A percentile compares a stretch with the other conserved stretches of the same genome.
These are phyloP conservation scores for Pelargonium australe DNA, from an alignment of 441 rosid species.

Conservation along the genomic window DNA sequence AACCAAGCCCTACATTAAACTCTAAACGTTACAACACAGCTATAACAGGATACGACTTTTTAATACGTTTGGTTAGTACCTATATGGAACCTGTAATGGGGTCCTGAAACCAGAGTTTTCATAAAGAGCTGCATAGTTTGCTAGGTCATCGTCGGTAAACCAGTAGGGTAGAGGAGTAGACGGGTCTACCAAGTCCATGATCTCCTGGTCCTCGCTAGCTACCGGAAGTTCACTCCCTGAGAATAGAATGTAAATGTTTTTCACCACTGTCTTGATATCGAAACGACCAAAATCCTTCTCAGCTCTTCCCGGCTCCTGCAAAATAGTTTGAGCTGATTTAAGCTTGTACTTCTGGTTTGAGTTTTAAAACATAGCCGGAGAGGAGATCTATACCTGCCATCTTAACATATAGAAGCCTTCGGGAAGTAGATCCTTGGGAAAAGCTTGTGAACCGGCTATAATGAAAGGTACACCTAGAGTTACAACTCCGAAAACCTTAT, in stretches of 20 bases:
- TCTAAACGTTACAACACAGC: background rate
- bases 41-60: no score
- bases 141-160: conserved; percentile 40
- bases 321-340: background rate
- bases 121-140: conserved; percentile 33
- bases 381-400: conserved; percentile 15
- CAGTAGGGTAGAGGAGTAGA: conserved; percentile 36
- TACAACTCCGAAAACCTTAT: conserved; percentile 17
- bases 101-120: conserved; percentile 37
- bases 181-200: conserved; percentile 36
- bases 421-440: conserved; percentile 14
- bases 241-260: conserved; percentile 40
- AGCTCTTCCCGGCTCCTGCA: conserved; percentile 38
- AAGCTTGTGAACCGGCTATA: conserved; percentile 11
- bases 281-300: conserved; percentile 38
- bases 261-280: conserved; percentile 33
- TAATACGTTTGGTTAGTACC: conserved; percentile 17
- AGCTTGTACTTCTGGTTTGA: background rate
- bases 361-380: background rate
- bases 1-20: conserved; percentile 23
- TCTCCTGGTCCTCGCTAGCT: conserved; percentile 34
- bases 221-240: conserved; percentile 28
- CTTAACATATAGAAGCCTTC: conserved; percentile 20
- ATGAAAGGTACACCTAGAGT: conserved; percentile 26
- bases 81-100: conserved; percentile 36